Percentiles rank a stretch among this genome's conserved stretches.
phyloP scores from a whole-genome alignment of 148 eudicot species.

The Vaccinium myrtillus region DNA sequence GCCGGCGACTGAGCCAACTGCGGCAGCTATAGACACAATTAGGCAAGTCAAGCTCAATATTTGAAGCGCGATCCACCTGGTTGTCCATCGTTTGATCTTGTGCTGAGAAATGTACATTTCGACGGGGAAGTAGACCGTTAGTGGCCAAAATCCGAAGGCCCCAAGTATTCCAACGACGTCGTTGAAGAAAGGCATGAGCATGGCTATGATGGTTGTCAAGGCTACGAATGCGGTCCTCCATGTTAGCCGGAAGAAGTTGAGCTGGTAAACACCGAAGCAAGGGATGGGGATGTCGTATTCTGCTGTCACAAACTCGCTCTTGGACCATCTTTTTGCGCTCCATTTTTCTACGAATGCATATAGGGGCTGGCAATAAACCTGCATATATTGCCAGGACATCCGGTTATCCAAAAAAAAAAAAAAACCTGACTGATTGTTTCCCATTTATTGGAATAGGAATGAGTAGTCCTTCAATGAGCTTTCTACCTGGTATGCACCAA shows the following conservation, averaged over 20 bases:
- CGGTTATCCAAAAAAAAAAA: too few relatives aligned
- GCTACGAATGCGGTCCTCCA: constrained; percentile 47
- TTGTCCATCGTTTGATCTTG: constrained; percentile 36
- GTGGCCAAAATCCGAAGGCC: constrained; percentile 42
- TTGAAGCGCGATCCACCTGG: constrained; percentile 38
- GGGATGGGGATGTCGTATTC: constrained; percentile 33
- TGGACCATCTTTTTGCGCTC: constrained; percentile 29
- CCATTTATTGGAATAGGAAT: too few relatives aligned
- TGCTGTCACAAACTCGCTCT: constrained; percentile 23
- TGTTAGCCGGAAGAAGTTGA: constrained; percentile 34
- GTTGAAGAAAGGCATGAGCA: constrained; percentile 52
- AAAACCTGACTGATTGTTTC: too few relatives aligned
- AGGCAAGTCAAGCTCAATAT: constrained; percentile 39
- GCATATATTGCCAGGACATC: background rate
- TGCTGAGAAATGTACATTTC: constrained; percentile 41
- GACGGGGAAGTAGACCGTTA: constrained; percentile 40
- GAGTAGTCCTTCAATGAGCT: background rate
- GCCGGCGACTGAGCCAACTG: constrained; percentile 43
- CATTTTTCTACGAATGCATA: constrained; percentile 49
- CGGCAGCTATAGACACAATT: constrained; percentile 40
- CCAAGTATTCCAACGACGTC: constrained; percentile 51
- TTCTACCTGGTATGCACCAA: constrained; percentile 50
- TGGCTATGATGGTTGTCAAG: constrained; percentile 33
- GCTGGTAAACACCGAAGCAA: constrained; percentile 13
- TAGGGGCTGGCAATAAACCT: constrained; percentile 45